Conservation (phyloP, 441 rosid species). For the Aleurites moluccanus region DNA sequence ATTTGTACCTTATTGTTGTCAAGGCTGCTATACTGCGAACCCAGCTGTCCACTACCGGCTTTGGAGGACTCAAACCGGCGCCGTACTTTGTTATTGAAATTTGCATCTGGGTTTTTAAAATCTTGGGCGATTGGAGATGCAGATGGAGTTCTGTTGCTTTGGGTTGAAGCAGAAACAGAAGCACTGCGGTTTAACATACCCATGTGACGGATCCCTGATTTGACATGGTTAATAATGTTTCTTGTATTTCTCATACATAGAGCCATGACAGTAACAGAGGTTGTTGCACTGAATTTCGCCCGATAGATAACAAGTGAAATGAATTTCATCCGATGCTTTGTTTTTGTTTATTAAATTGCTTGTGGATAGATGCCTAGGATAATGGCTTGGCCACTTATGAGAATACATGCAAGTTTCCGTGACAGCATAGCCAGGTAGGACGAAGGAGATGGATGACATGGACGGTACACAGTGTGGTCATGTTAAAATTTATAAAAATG, state of each 20-base stretch:
- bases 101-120: not conserved
- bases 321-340: too few species aligned
- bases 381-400: too few species aligned
- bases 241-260: slow-evolving; percentile 12
- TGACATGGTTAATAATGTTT: slow-evolving; percentile 11
- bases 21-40: not conserved
- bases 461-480: too few species aligned
- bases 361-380: too few species aligned
- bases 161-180: slow-evolving; percentile 1
- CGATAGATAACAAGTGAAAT: not conserved
- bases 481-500: too few species aligned
- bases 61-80: slow-evolving; percentile 14
- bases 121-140: not conserved
- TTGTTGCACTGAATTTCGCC: not conserved
- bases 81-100: not conserved
- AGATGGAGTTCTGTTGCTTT: not conserved
- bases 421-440: too few species aligned
- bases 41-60: not conserved
- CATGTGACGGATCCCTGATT: slow-evolving; percentile 8
- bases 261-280: slow-evolving; percentile 7
- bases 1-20: not conserved
- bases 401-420: too few species aligned
- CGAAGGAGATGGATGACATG: too few species aligned
- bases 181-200: not conserved
- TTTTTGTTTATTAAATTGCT: too few species aligned